A percentile compares a stretch with the other conserved stretches of the same genome.
These are phyloP conservation scores for Ophiostoma novo-ulmi DNA, from an alignment of 2,329 filamentous ascomycete species.

Conservation along the genomic window DNA sequence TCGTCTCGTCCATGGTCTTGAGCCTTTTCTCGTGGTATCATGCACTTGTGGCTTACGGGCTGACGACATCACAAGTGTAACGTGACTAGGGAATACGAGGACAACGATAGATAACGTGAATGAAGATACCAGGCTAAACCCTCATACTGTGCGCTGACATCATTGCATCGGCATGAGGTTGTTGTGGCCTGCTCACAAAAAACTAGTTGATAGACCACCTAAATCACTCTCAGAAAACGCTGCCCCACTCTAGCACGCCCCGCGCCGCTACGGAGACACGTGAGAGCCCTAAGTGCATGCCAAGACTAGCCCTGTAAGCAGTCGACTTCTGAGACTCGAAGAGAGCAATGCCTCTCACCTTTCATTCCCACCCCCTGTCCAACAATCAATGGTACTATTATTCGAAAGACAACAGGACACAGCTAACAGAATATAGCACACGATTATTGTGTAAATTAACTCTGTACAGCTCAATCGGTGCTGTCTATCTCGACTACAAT, in stretches of 20 bases:
- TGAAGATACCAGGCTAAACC: background rate
- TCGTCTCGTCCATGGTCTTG: background rate
- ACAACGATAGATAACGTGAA: background rate
- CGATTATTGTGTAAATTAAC: background rate
- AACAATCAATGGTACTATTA: background rate
- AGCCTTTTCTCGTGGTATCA: background rate
- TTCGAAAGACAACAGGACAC: background rate
- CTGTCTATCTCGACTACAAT: background rate
- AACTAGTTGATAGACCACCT: background rate
- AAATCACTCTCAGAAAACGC: background rate
- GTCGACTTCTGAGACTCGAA: background rate
- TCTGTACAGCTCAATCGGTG: background rate
- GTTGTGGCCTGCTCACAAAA: no score
- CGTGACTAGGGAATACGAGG: background rate
- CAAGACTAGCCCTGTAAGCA: background rate
- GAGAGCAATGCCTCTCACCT: background rate
- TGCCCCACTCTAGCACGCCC: slow-evolving; percentile 6
- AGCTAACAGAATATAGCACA: background rate
- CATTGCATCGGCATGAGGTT: background rate
- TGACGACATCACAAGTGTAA: background rate
- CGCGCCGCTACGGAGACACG: background rate
- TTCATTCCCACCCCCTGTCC: background rate
- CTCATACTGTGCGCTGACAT: background rate
- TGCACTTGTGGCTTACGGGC: background rate
- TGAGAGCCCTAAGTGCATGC: background rate